These are phyloP conservation scores for Suillus subaureus DNA, from an alignment of 768 basidiomycete species.

Conservation along the genomic window DNA sequence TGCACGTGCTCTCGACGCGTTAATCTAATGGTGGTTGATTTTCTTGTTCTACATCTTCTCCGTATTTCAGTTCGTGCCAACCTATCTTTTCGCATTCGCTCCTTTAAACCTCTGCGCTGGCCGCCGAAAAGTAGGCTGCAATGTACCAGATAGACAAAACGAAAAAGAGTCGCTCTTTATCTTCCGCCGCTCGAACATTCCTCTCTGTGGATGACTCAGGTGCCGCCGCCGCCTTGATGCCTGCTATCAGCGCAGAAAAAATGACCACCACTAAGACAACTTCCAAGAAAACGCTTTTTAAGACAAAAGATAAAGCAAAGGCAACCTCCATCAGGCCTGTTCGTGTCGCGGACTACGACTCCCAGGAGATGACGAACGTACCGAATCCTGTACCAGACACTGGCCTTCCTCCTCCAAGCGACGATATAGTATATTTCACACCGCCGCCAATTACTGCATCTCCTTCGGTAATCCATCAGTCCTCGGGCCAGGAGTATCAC, in stretches of 20 bases:
- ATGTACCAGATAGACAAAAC: conserved; percentile 23
- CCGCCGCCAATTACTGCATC: conserved; percentile 28
- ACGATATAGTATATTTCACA: conserved; percentile 11
- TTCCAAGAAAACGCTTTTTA: neutral
- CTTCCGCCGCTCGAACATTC: conserved; percentile 11
- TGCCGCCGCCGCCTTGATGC: conserved; percentile 15
- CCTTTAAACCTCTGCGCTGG: conserved; percentile 28
- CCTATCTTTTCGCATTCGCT: conserved; percentile 18
- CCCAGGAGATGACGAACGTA: conserved; percentile 30
- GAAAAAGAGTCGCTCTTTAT: conserved; percentile 7
- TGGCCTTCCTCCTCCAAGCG: conserved; percentile 30
- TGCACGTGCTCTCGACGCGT: conserved; percentile 23
- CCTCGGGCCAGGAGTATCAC: conserved; percentile 5
- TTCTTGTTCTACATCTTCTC: conserved; percentile 5
- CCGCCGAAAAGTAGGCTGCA: conserved; percentile 19
- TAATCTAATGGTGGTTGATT: conserved; percentile 19
- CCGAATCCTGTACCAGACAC: conserved; percentile 35
- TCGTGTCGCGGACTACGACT: conserved; percentile 23
- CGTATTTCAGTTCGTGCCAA: conserved; percentile 10
- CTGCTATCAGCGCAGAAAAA: neutral
- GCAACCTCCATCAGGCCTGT: neutral
- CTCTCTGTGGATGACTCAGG: conserved; percentile 25
- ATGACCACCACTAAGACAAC: neutral
- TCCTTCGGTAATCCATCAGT: conserved; percentile 18
- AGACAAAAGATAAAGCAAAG: conserved; percentile 1